These are phyloP conservation scores for Globisporangium alternatum DNA, from an alignment of 352 stramenopile species.

Conservation along the genomic window DNA sequence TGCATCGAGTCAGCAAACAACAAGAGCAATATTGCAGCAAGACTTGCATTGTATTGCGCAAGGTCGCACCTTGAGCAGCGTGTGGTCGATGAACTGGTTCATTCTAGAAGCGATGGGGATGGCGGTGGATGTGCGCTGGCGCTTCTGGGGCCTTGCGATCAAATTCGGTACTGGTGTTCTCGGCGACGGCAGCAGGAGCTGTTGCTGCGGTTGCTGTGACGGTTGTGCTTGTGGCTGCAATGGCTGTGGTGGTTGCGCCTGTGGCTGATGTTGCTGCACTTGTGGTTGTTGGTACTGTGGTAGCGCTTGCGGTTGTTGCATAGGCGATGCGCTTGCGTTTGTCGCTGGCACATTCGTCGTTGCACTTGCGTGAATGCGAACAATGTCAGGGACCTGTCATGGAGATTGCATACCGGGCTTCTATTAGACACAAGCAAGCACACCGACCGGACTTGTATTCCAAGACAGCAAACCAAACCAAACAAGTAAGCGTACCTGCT, in stretches of 20 bases:
- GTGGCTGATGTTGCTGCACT: background rate
- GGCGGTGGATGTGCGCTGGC: constrained; percentile 1
- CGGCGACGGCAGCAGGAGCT: background rate
- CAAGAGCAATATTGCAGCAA: background rate
- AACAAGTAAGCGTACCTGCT: background rate
- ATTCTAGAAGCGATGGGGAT: constrained; percentile 20
- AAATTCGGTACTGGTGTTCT: constrained; percentile 14
- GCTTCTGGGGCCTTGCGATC: constrained; percentile 6
- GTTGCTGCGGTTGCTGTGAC: background rate
- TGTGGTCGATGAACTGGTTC: constrained; percentile 78
- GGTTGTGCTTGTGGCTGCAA: background rate
- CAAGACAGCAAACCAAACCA: background rate
- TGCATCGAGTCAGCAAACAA: constrained; percentile 4
- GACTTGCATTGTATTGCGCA: background rate
- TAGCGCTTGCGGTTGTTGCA: background rate
- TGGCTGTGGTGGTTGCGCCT: background rate
- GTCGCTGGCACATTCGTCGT: constrained; percentile 4
- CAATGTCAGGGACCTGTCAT: background rate
- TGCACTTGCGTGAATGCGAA: constrained; percentile 13
- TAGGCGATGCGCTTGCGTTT: background rate
- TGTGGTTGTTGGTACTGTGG: background rate
- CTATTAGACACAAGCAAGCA: constrained; percentile 3
- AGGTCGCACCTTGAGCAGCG: constrained; percentile 62
- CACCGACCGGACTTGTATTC: constrained; percentile 9
- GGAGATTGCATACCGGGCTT: constrained; percentile 6